Evolutionary conservation across 2,329 filamentous ascomycete species (phyloP).

Genomic region (Cordyceps cicadae): DNA sequence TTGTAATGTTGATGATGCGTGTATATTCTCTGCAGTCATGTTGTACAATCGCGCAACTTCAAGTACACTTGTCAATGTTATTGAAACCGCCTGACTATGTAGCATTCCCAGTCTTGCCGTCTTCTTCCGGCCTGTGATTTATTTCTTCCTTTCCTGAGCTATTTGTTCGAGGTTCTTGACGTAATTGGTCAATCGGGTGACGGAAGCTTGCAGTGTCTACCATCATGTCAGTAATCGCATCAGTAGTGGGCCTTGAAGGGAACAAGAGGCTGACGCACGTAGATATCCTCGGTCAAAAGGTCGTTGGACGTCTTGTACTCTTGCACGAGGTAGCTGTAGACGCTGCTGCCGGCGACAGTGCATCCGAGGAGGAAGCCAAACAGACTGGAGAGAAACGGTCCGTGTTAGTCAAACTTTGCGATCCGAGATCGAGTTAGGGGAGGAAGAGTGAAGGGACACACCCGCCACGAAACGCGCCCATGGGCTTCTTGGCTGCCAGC

Average conservation of each 20-base stretch:
- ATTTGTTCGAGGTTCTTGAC: conserved; percentile 75
- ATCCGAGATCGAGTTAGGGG: background rate
- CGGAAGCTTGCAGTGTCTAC: conserved; percentile 78
- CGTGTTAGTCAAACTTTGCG: background rate
- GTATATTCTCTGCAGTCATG: background rate
- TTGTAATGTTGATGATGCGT: background rate
- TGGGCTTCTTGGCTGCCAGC: conserved; percentile 48
- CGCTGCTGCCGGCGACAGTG: conserved; percentile 66
- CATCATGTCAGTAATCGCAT: background rate
- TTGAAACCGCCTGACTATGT: background rate
- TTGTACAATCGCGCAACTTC: background rate
- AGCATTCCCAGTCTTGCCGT: background rate
- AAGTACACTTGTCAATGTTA: background rate
- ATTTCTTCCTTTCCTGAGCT: conserved; percentile 66
- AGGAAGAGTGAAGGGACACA: conserved; percentile 28
- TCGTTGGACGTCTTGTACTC: conserved; percentile 94
- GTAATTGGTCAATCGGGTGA: conserved; percentile 78
- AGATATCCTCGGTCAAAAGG: conserved; percentile 89
- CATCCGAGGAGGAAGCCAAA: conserved; percentile 88
- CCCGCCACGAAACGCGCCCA: conserved; percentile 56
- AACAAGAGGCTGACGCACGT: conserved; percentile 54
- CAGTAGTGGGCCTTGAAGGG: background rate
- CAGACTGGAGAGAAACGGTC: conserved; percentile 47
- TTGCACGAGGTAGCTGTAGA: conserved; percentile 88
- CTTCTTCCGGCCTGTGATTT: conserved; percentile 15